Evolutionary conservation across 2,329 filamentous ascomycete genomes (phyloP).

Genomic region (Fusarium equiseti): DNA sequence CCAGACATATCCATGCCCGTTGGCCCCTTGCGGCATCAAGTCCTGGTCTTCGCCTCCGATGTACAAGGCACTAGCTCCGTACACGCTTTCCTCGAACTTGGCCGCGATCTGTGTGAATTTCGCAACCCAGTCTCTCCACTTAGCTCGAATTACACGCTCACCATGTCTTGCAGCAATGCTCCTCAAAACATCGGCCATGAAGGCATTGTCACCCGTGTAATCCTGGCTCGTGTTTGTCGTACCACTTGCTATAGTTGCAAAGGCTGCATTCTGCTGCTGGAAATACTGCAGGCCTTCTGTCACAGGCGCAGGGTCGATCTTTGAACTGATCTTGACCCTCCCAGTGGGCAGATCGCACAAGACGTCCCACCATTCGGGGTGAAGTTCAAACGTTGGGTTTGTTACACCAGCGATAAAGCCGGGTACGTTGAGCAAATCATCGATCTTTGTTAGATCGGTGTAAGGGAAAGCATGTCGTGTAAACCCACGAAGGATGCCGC

Average conservation of each 20-base stretch:
- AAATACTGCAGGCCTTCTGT: slow-evolving; percentile 92
- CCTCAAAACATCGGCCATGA: slow-evolving; percentile 87
- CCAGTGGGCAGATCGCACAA: slow-evolving; percentile 93
- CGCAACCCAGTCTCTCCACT: slow-evolving; percentile 94
- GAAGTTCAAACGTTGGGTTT: slow-evolving; percentile 94
- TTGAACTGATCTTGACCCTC: slow-evolving; percentile 92
- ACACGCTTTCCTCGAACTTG: slow-evolving; percentile 95
- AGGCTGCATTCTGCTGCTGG: slow-evolving; percentile 78
- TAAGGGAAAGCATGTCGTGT: slow-evolving; percentile 97
- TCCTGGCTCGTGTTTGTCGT: slow-evolving; percentile 65
- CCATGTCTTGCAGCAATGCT: slow-evolving; percentile 89
- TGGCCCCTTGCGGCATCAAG: slow-evolving; percentile 67
- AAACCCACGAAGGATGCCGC: slow-evolving; percentile 92
- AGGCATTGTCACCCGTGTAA: slow-evolving; percentile 85
- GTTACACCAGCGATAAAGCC: slow-evolving; percentile 98
- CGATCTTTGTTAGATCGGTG: slow-evolving; percentile 96
- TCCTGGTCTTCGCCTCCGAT: slow-evolving; percentile 82
- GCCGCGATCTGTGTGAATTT: slow-evolving; percentile 94
- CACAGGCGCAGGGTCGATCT: slow-evolving; percentile 81
- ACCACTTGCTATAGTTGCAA: slow-evolving; percentile 63
- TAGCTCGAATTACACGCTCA: slow-evolving; percentile 88
- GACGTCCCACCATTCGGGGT: slow-evolving; percentile 98
- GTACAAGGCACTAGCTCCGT: slow-evolving; percentile 89
- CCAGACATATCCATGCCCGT: slow-evolving; percentile 97
- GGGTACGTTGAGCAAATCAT: slow-evolving; percentile 93